Percentiles rank a stretch among this genome's conserved stretches.
Conservation (phyloP, 2,329 filamentous ascomycete genomes). For the Volutella citrinella region DNA sequence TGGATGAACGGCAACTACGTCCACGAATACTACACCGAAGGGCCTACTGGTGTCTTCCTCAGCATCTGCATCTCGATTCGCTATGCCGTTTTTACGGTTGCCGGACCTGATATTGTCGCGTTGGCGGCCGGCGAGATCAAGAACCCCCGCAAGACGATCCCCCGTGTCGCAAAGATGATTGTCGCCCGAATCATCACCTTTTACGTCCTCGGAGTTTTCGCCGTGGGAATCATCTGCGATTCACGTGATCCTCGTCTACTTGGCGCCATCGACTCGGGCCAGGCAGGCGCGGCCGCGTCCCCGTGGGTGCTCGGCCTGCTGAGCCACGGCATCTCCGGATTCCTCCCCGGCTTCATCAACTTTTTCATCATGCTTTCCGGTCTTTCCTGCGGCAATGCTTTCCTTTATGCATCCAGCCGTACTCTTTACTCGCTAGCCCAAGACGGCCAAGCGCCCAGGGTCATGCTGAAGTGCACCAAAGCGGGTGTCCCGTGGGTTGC, state of each 20-base stretch:
- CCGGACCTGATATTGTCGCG: conserved; percentile 62
- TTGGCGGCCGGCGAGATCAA: conserved; percentile 54
- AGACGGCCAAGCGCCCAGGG: conserved; percentile 38
- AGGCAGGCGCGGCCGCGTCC: conserved; percentile 51
- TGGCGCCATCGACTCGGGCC: conserved; percentile 39
- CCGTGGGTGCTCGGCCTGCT: conserved; percentile 58
- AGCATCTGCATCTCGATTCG: conserved; percentile 54
- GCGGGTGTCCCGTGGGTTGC: conserved; percentile 55
- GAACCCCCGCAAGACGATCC: conserved; percentile 61
- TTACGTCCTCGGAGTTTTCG: conserved; percentile 62
- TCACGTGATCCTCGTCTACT: conserved; percentile 42
- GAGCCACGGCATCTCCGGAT: conserved; percentile 42
- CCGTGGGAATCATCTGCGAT: conserved; percentile 49
- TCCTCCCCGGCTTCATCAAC: conserved; percentile 51
- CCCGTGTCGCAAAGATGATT: conserved; percentile 66
- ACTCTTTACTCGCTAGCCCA: conserved; percentile 43
- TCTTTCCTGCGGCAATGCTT: conserved; percentile 38
- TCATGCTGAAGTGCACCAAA: conserved; percentile 53
- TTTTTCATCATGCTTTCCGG: conserved; percentile 55
- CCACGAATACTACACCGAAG: conserved; percentile 31
- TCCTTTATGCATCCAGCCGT: conserved; percentile 40
- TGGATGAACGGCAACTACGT: conserved; percentile 34
- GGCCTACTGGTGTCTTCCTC: conserved; percentile 56
- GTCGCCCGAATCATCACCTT: conserved; percentile 68
- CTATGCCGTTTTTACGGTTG: conserved; percentile 63